These are phyloP conservation scores for Vitis riparia DNA, from an alignment of 164 flowering plant genomes.

Conservation along the genomic window DNA sequence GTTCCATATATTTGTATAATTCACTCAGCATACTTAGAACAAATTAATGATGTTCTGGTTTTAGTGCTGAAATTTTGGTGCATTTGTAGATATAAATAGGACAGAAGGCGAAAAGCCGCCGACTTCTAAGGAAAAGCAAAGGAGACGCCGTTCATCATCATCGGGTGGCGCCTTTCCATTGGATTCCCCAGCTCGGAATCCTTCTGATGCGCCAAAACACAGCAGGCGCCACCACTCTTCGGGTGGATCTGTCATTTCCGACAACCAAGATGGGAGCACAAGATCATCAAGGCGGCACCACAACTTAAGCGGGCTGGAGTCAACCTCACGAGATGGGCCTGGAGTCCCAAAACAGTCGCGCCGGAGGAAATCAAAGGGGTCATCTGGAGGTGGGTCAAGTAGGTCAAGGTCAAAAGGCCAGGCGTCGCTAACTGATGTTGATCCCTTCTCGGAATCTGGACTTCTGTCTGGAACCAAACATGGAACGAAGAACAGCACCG, in stretches of 20 bases:
- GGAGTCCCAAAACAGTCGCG: constrained; percentile 29
- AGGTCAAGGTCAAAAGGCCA: constrained; percentile 26
- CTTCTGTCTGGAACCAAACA: neutral
- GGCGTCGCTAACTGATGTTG: constrained; percentile 9
- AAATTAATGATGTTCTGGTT: no score
- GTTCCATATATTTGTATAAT: no score
- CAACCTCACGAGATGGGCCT: constrained; percentile 15
- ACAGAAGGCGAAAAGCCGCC: no score
- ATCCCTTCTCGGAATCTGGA: constrained; percentile 18
- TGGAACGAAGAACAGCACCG: neutral
- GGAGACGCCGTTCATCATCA: neutral
- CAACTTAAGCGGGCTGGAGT: constrained; percentile 1
- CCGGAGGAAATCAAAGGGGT: constrained; percentile 36
- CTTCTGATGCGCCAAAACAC: constrained; percentile 13
- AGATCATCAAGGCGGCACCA: constrained; percentile 16
- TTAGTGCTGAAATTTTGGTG: no score
- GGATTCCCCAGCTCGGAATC: neutral
- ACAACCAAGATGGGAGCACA: constrained; percentile 9
- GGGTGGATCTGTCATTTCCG: constrained; percentile 10
- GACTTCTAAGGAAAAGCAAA: no score
- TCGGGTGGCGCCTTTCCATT: neutral
- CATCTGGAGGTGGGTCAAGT: constrained; percentile 25
- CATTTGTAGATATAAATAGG: no score
- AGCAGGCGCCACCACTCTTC: constrained; percentile 28
- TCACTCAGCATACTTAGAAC: no score